phyloP scores from a whole-genome alignment of 73 alveolate genomes.

The Breviolum minutum region DNA sequence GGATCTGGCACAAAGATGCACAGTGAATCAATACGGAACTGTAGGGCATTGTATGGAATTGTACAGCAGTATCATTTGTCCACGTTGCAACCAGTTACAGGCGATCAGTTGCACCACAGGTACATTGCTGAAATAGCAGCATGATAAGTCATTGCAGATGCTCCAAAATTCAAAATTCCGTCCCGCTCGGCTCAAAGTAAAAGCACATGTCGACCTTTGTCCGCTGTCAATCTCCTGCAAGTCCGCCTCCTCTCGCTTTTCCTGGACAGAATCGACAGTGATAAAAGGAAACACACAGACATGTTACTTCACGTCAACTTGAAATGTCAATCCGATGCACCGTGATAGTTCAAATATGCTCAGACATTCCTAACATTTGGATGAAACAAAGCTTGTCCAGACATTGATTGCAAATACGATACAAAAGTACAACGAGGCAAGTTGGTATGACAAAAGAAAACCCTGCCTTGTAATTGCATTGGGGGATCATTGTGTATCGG shows the following conservation, averaged over 20 bases:
- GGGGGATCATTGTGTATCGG: not conserved
- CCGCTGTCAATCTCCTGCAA: not conserved
- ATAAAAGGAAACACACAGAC: not conserved
- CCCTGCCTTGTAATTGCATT: not conserved
- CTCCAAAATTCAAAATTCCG: no score
- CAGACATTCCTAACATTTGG: not conserved
- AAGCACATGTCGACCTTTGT: not conserved
- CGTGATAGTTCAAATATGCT: not conserved
- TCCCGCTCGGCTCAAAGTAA: no score
- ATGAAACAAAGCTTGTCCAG: not conserved
- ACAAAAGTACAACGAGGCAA: no score
- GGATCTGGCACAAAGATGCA: no score
- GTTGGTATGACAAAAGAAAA: not conserved
- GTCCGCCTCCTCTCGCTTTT: not conserved
- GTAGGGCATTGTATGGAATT: no score
- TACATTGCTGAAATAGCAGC: no score
- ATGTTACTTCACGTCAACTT: not conserved
- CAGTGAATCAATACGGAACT: no score
- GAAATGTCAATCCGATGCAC: not conserved
- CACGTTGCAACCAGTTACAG: no score
- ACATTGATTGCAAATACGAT: not conserved
- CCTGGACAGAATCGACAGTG: not conserved
- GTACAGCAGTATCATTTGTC: no score
- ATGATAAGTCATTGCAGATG: no score
- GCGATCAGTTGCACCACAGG: no score